Evolutionary conservation across 805 yeast genomes (phyloP), one percentile per base, ranked within the genome.

Genomic region (Alloascoidea africana): DNA sequence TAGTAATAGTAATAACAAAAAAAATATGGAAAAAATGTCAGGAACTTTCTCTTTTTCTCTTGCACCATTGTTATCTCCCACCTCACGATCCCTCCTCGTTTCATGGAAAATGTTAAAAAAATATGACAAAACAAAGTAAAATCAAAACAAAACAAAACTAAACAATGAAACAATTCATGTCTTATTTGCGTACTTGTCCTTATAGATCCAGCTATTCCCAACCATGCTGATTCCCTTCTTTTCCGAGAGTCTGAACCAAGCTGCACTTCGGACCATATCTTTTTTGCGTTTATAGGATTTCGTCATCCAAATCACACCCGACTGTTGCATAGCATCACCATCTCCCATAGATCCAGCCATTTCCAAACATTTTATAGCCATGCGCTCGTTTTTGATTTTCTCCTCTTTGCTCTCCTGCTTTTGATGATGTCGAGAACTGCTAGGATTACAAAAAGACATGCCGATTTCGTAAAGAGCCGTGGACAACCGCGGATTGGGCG

Each of bases 161-260:
- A 23, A 23, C 30, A 23, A 23, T 23, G n/a, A 23, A 23, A 23
- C 30, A 23, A 23, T 8, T 23, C 13, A 23, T 23, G 13, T 8
- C n/a, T 23, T 23, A 23, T 23, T 23, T 23, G 30, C 41, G 48
- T 80, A 79, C 58, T 78, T 79, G 35, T 71, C 73, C 53, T 76
- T 79, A 57, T 77, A 73, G 27, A 79, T 76, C 89, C 89, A 80
- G 42, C 75, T 70, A 40, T 77, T 73, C 0, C 86, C 87, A 17
- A 75, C 67, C 39, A 75, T 56, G 44, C 64, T 67, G 16, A 67
- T 68, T 3, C 86, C 86, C 44, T 66, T 64, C 18, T 64, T 56
- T 38, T 75, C 85, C 13, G 83, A 79, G 19, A 72, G 55, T 33
- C 87, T 62, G 40, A 72, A 68, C 76, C 86, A 77, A 8, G 75